phyloP scores from a whole-genome alignment of 352 stramenopile species.

The Pythium phragmiticola region DNA sequence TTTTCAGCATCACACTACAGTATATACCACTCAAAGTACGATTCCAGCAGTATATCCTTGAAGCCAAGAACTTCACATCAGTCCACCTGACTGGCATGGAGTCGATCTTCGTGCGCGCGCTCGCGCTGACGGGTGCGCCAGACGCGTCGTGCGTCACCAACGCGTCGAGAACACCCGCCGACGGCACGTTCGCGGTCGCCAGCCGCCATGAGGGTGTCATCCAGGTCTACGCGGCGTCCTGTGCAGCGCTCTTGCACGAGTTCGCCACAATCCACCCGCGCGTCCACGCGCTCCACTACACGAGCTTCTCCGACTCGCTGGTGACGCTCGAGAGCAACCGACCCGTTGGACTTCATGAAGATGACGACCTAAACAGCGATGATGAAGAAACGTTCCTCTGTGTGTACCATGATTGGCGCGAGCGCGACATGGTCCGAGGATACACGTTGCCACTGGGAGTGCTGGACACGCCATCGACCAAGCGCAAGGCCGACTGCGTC shows the following conservation, averaged over 20 bases:
- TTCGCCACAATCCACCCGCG: conserved; percentile 74
- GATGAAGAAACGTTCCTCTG: conserved; percentile 81
- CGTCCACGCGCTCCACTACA: conserved; percentile 77
- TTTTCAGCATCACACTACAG: neutral
- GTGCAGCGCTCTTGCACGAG: conserved; percentile 74
- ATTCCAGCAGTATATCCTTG: neutral
- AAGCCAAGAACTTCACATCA: neutral
- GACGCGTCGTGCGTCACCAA: conserved; percentile 52
- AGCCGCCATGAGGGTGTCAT: conserved; percentile 62
- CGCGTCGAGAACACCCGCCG: conserved; percentile 56
- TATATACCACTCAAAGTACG: conserved; percentile 10
- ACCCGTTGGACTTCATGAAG: neutral
- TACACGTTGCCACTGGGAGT: conserved; percentile 83
- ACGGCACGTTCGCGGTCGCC: conserved; percentile 78
- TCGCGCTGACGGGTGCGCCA: conserved; percentile 40
- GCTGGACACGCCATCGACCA: conserved; percentile 53
- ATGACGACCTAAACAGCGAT: conserved; percentile 23
- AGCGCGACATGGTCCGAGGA: conserved; percentile 71
- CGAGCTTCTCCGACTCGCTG: conserved; percentile 83
- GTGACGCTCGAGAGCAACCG: conserved; percentile 79
- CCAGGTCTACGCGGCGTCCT: conserved; percentile 78
- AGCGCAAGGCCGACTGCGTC: conserved; percentile 61
- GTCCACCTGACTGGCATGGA: conserved; percentile 32
- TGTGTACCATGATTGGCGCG: conserved; percentile 87
- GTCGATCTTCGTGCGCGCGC: conserved; percentile 66